Percentiles rank a stretch among this genome's conserved stretches.
These are phyloP conservation scores for Claviceps paspali DNA, from an alignment of 2,329 filamentous ascomycete species.

Conservation along the genomic window DNA sequence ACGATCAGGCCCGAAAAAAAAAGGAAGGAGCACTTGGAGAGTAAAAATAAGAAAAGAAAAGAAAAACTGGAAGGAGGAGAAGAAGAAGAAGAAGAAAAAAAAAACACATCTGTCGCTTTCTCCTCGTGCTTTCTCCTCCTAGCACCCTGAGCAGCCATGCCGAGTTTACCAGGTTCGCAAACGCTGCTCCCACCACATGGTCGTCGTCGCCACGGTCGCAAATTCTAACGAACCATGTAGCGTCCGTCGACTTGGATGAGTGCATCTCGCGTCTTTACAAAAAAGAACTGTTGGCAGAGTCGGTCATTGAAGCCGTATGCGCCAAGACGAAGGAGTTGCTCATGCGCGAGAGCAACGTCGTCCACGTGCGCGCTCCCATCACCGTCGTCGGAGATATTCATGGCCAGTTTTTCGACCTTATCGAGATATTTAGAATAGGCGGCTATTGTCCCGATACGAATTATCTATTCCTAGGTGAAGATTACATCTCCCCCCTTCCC, in stretches of 20 bases:
- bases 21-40: too few relatives aligned
- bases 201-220: too few relatives aligned
- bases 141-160: conserved; percentile 34
- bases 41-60: neutral
- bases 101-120: too few relatives aligned
- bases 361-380: conserved; percentile 87
- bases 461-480: conserved; percentile 80
- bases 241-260: conserved; percentile 94
- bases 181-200: neutral
- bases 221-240: conserved; percentile 27
- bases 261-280: conserved; percentile 95
- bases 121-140: too few relatives aligned
- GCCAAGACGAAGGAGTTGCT: conserved; percentile 97
- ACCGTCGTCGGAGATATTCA: conserved; percentile 98
- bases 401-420: conserved; percentile 96
- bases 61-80: neutral
- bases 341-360: conserved; percentile 99
- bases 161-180: conserved; percentile 38
- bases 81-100: too few relatives aligned
- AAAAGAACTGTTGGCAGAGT: conserved; percentile 92
- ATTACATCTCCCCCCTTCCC: neutral
- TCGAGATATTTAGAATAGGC: conserved; percentile 98
- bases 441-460: conserved; percentile 97
- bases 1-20: conserved; percentile 7
- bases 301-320: conserved; percentile 97